Conservation (phyloP, 2,329 filamentous ascomycete species). For the Alternaria gansuensis region DNA sequence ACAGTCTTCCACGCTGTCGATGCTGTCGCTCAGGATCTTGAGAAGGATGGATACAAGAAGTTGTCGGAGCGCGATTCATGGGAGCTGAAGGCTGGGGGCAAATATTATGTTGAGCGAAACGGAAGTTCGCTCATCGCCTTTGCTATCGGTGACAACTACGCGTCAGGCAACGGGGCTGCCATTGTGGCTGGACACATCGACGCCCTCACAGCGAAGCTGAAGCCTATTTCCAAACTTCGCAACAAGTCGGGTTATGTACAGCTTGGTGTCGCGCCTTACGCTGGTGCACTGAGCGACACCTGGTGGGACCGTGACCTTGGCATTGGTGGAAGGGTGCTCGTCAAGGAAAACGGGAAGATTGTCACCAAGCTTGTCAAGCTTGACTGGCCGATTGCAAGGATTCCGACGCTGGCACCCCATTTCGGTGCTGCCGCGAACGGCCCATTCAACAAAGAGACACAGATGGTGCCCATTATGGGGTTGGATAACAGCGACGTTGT, state of each 20-base stretch:
- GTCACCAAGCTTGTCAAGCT: slow-evolving; percentile 84
- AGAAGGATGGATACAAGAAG: slow-evolving; percentile 76
- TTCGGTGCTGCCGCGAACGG: slow-evolving; percentile 77
- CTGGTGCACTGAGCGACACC: slow-evolving; percentile 83
- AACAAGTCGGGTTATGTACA: slow-evolving; percentile 86
- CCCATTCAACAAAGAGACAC: slow-evolving; percentile 85
- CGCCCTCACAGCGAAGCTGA: slow-evolving; percentile 86
- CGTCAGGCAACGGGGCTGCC: slow-evolving; percentile 83
- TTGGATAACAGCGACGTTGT: slow-evolving; percentile 74
- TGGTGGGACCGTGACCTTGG: slow-evolving; percentile 98
- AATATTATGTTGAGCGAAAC: slow-evolving; percentile 89
- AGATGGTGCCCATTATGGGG: slow-evolving; percentile 93
- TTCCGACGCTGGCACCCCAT: slow-evolving; percentile 92
- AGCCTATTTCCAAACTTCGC: slow-evolving; percentile 88
- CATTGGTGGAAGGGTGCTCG: slow-evolving; percentile 87
- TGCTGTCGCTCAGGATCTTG: slow-evolving; percentile 77
- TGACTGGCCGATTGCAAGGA: slow-evolving; percentile 88
- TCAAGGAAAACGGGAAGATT: slow-evolving; percentile 82
- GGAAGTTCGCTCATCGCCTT: slow-evolving; percentile 88
- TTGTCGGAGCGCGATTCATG: slow-evolving; percentile 83
- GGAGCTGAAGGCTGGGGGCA: slow-evolving; percentile 82
- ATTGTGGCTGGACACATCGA: slow-evolving; percentile 94
- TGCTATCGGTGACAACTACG: slow-evolving; percentile 79
- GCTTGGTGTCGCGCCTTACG: slow-evolving; percentile 91
- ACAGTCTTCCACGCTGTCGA: slow-evolving; percentile 92